These are phyloP conservation scores for Fusarium ambrosium DNA, from an alignment of 2,329 filamentous ascomycete genomes.

Conservation along the genomic window DNA sequence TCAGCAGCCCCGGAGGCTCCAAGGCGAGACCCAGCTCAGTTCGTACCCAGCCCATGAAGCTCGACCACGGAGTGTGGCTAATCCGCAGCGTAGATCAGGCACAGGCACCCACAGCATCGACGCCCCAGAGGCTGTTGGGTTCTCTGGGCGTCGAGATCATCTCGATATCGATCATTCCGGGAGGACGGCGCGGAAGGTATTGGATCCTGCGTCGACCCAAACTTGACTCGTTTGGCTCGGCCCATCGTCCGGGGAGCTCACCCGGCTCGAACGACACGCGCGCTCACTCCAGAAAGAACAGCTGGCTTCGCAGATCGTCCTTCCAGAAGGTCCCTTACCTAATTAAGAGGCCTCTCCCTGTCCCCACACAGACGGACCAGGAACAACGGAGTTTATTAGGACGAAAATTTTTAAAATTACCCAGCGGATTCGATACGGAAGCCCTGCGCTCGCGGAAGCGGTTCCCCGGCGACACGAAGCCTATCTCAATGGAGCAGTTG, in stretches of 20 bases:
- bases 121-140: constrained; percentile 20
- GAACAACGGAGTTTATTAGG: constrained; percentile 41
- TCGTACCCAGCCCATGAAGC: constrained; percentile 5
- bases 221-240: constrained; percentile 41
- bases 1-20: constrained; percentile 29
- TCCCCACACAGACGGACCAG: constrained; percentile 37
- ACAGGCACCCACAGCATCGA: constrained; percentile 4
- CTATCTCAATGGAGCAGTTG: constrained; percentile 32
- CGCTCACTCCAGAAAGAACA: constrained; percentile 30
- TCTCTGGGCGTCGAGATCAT: constrained; percentile 32
- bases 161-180: constrained; percentile 38
- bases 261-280: constrained; percentile 37
- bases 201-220: constrained; percentile 26
- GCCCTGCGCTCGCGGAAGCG: constrained; percentile 46
- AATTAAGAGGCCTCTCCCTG: constrained; percentile 35
- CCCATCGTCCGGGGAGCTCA: constrained; percentile 38
- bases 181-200: constrained; percentile 31
- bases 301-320: constrained; percentile 40
- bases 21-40: constrained; percentile 11
- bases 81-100: constrained; percentile 28
- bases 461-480: constrained; percentile 51
- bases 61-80: constrained; percentile 29
- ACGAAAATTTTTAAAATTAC: constrained; percentile 50
- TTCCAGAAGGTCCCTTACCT: constrained; percentile 48
- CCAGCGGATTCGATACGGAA: constrained; percentile 40